Evolutionary conservation across 2,329 filamentous ascomycete species (phyloP).

Genomic region (Talaromyces sp.): DNA sequence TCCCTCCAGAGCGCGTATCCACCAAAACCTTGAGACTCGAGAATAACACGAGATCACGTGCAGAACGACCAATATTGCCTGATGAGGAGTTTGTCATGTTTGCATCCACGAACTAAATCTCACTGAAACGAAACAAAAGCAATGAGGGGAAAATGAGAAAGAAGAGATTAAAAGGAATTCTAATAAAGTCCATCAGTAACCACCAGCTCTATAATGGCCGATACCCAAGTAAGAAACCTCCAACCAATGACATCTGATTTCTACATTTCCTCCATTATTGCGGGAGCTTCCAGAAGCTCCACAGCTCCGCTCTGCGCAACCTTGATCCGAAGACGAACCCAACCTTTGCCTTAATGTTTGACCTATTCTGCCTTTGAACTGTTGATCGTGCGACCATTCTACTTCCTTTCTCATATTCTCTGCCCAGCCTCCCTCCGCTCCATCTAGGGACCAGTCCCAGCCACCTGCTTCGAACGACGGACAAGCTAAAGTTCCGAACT

Average conservation of each 20-base stretch:
- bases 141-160: neutral
- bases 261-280: neutral
- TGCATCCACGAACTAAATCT: constrained; percentile 12
- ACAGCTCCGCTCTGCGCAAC: constrained; percentile 19
- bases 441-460: neutral
- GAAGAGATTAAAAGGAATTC: neutral
- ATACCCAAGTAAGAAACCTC: constrained; percentile 19
- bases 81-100: constrained; percentile 24
- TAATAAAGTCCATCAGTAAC: neutral
- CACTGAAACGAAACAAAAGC: neutral
- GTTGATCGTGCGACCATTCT: neutral
- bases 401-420: neutral
- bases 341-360: neutral
- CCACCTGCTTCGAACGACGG: constrained; percentile 3
- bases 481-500: neutral
- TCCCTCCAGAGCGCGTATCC: constrained; percentile 17
- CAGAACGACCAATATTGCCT: constrained; percentile 12
- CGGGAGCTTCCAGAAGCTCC: constrained; percentile 17
- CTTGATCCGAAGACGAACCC: constrained; percentile 10
- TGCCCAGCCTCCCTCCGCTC: neutral
- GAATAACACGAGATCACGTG: constrained; percentile 36
- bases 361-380: neutral
- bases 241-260: neutral
- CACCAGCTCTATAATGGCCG: constrained; percentile 15
- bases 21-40: constrained; percentile 17